Percentiles rank a stretch among this genome's conserved stretches.
These are phyloP conservation scores for Pseudoperonospora humuli DNA, from an alignment of 352 stramenopile genomes.

Conservation along the genomic window DNA sequence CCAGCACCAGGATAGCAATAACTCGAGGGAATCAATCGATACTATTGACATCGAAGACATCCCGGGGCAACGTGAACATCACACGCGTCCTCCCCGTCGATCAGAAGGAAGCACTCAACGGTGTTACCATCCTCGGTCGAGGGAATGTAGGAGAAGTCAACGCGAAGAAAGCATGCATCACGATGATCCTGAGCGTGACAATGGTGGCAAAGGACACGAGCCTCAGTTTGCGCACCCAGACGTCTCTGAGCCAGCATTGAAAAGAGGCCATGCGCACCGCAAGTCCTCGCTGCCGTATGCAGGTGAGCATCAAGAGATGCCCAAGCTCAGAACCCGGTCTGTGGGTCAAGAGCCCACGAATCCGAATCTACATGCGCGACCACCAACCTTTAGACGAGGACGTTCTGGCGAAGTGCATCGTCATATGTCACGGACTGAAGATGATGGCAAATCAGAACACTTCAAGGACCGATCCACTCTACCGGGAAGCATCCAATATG, in stretches of 20 bases:
- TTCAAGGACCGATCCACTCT: conserved; percentile 3
- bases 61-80: conserved; percentile 17
- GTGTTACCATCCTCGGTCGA: conserved; percentile 1
- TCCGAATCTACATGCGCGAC: not conserved
- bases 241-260: conserved; percentile 1
- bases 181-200: conserved; percentile 2
- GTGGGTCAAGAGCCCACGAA: conserved; percentile 10
- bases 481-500: not conserved
- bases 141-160: conserved; percentile 10
- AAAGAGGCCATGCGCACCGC: conserved; percentile 8
- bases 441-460: conserved; percentile 1
- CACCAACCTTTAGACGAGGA: conserved; percentile 11
- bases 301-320: conserved; percentile 6
- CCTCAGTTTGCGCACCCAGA: conserved; percentile 3
- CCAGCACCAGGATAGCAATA: conserved; percentile 9
- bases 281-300: conserved; percentile 3
- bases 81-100: conserved; percentile 13
- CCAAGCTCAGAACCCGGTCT: conserved; percentile 11
- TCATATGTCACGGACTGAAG: not conserved
- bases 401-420: conserved; percentile 8
- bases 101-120: conserved; percentile 9
- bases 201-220: conserved; percentile 1
- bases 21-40: conserved; percentile 11
- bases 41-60: conserved; percentile 30
- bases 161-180: conserved; percentile 3